Base-by-base conservation (phyloP, 805 yeast species). In the Teunomyces stri region DNA sequence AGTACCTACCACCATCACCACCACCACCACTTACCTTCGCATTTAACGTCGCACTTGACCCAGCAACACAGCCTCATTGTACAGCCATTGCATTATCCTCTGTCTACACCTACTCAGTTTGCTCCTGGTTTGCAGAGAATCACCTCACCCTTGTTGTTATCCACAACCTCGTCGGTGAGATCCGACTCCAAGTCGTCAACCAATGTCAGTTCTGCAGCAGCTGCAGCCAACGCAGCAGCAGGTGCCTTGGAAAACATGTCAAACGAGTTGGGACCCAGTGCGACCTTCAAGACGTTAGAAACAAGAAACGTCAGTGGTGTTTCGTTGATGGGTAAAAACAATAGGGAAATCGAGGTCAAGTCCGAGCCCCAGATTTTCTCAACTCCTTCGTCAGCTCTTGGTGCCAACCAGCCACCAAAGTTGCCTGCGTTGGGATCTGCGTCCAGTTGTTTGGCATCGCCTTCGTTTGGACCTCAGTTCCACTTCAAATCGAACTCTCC, bases 51-150 rank as follows among this genome's bases (percentile, higher is more conserved):
- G 3, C 47, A 48, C 33, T 39, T 44, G 36, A 45, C 50, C 31
- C 60, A 52, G 15, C 61, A 61, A 47, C 56, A 59, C 45, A 66
- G 64, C 21, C 40, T 37, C 13, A 49, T 59, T 28, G 79, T 77
- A 15, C 84, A 80, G 59, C 82, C 84, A 16, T 63, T 80, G 36
- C 84, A 82, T 61, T 82, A 82, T 58, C 89, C 89, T 5, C 71
- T 81, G 3, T 81, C 86, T 0, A 82, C 87, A 1, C 89, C 89
- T 12, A 78, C 87, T 1, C 87, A 82, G 56, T 84, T 81, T 71
- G 87, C 85, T 27, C 81, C 85, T 0, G 83, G 83, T 37, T 63
- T 84, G 44, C 78, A 79, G 50, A 63, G 82, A 30, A 82, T 84
- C 48, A 83, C 88, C 0, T 81, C 87, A 12, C 89, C 89, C 0